Conservation (phyloP, 768 basidiomycete genomes). For the Strobilomyces dryophilus region DNA sequence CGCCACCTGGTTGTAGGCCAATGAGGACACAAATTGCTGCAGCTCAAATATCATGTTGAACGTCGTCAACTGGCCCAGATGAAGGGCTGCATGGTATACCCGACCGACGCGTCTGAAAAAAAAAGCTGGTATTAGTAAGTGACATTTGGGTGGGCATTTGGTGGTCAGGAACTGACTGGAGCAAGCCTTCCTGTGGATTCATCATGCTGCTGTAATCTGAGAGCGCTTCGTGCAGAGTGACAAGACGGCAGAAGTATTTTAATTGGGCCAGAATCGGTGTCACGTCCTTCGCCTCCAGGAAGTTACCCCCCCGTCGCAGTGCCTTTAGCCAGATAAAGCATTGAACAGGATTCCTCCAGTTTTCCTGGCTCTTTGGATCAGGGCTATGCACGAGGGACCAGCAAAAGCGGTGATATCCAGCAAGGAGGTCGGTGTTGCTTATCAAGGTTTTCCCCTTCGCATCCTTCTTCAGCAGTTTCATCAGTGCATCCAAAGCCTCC, state of each 20-base stretch:
- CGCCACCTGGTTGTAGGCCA: background rate
- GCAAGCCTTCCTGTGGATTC: background rate
- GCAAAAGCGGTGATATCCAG: background rate
- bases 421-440: background rate
- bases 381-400: background rate
- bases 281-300: background rate
- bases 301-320: background rate
- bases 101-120: background rate
- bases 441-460: background rate
- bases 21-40: background rate
- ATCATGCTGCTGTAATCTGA: background rate
- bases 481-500: background rate
- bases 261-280: background rate
- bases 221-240: background rate
- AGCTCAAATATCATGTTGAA: background rate
- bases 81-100: background rate
- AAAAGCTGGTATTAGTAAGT: background rate
- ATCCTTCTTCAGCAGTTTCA: background rate
- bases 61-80: background rate
- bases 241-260: constrained; percentile 1
- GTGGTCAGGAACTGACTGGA: background rate
- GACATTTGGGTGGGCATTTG: too few species aligned
- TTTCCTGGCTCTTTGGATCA: background rate
- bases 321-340: constrained; percentile 1
- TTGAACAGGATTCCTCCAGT: background rate